These are phyloP conservation scores for Agrostemma githago DNA, from an alignment of 148 eudicot genomes.

Conservation along the genomic window DNA sequence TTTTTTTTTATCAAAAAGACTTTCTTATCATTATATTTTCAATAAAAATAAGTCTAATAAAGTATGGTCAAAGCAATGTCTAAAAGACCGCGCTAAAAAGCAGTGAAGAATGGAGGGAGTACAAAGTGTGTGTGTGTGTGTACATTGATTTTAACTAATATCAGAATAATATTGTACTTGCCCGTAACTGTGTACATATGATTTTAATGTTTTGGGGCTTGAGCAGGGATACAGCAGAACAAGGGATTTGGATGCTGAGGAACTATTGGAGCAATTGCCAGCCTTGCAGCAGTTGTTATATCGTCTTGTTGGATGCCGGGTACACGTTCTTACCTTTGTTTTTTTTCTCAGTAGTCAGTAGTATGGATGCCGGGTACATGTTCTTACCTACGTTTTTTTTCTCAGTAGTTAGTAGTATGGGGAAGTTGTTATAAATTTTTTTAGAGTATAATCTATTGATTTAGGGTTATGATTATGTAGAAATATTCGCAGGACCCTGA, in stretches of 20 bases:
- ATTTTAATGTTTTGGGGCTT: slow-evolving; percentile 13
- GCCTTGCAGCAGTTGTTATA: slow-evolving; percentile 84
- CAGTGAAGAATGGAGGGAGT: too few relatives aligned
- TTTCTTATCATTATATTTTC: too few relatives aligned
- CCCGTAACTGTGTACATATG: not conserved
- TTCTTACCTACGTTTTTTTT: not conserved
- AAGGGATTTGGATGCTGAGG: slow-evolving; percentile 79
- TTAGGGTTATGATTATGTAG: not conserved
- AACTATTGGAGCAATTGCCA: slow-evolving; percentile 82
- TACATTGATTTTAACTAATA: not conserved
- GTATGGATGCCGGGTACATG: slow-evolving; percentile 61
- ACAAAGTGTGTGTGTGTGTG: not conserved
- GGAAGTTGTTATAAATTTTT: not conserved
- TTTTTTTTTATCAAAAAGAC: too few relatives aligned
- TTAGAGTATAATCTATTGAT: not conserved
- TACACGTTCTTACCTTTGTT: slow-evolving; percentile 24
- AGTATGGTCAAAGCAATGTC: too few relatives aligned
- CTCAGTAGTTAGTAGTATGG: not conserved
- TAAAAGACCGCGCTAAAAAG: too few relatives aligned
- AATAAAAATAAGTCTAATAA: too few relatives aligned
- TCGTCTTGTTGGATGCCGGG: slow-evolving; percentile 95
- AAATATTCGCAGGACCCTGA: not conserved
- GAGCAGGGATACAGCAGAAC: slow-evolving; percentile 83
- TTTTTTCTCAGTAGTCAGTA: not conserved
- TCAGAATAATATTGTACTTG: not conserved